Percentiles rank a stretch among this genome's conserved stretches.
Evolutionary conservation across 2,329 filamentous ascomycete genomes (phyloP).

Genomic region (Colletotrichum australisinense): DNA sequence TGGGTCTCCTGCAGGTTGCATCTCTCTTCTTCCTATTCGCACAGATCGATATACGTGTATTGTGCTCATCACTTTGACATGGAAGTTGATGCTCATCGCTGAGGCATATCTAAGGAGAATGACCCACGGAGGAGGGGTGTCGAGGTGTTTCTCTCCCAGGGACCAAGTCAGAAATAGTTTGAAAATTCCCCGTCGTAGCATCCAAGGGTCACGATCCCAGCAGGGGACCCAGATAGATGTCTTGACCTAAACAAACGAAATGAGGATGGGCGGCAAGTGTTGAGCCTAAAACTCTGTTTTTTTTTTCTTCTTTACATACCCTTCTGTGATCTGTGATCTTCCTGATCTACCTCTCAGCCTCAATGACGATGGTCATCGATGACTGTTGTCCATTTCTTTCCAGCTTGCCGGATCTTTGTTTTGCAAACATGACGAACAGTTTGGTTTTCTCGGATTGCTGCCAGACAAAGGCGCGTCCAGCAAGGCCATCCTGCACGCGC

Average conservation of each 20-base stretch:
- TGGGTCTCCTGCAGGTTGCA: neutral
- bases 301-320: no score
- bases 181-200: conserved; percentile 8
- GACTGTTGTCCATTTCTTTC: neutral
- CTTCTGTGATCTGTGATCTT: neutral
- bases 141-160: neutral
- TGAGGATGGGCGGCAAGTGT: conserved; percentile 19
- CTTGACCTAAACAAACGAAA: conserved; percentile 22
- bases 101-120: neutral
- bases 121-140: neutral
- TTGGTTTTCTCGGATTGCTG: neutral
- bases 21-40: neutral
- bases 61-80: neutral
- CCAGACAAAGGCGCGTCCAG: no score
- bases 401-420: neutral
- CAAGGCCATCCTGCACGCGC: conserved; percentile 19
- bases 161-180: neutral
- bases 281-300: conserved; percentile 15
- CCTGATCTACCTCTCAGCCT: conserved; percentile 1
- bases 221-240: neutral
- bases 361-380: neutral
- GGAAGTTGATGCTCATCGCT: neutral
- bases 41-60: neutral
- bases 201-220: neutral
- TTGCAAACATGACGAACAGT: neutral